These are phyloP conservation scores for Salvia sclarea DNA, from an alignment of 305 asterid genomes.

Conservation along the genomic window DNA sequence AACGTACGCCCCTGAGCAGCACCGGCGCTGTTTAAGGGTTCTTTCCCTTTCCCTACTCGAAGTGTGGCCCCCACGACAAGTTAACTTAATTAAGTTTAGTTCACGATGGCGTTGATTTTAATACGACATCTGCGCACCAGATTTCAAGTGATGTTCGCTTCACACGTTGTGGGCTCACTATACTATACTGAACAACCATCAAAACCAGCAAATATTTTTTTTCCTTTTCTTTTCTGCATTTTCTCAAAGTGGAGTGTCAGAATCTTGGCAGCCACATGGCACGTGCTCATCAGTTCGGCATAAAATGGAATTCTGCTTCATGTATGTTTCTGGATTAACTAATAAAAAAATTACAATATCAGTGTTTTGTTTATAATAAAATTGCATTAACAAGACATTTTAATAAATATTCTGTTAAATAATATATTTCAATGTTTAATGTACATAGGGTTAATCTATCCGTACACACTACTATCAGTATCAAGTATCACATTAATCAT, in stretches of 20 bases:
- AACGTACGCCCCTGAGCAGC: conserved; percentile 39
- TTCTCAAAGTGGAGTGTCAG: conserved; percentile 38
- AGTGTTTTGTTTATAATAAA: background rate
- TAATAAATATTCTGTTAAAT: too few relatives aligned
- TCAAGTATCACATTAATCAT: too few relatives aligned
- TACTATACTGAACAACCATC: too few relatives aligned
- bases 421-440: too few relatives aligned
- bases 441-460: too few relatives aligned
- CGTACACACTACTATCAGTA: too few relatives aligned
- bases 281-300: conserved; percentile 34
- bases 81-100: conserved; percentile 4
- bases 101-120: conserved; percentile 39
- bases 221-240: background rate
- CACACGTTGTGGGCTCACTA: conserved; percentile 45
- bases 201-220: background rate
- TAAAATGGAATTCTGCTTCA: background rate
- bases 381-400: too few relatives aligned
- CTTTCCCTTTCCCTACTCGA: conserved; percentile 1
- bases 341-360: background rate
- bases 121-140: conserved; percentile 27
- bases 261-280: conserved; percentile 44
- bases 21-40: conserved; percentile 46
- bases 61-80: conserved; percentile 23
- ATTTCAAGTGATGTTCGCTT: conserved; percentile 23
- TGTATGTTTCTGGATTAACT: background rate